phyloP scores from a whole-genome alignment of 2,329 filamentous ascomycete species.

The Rasamsonia emersonii region DNA sequence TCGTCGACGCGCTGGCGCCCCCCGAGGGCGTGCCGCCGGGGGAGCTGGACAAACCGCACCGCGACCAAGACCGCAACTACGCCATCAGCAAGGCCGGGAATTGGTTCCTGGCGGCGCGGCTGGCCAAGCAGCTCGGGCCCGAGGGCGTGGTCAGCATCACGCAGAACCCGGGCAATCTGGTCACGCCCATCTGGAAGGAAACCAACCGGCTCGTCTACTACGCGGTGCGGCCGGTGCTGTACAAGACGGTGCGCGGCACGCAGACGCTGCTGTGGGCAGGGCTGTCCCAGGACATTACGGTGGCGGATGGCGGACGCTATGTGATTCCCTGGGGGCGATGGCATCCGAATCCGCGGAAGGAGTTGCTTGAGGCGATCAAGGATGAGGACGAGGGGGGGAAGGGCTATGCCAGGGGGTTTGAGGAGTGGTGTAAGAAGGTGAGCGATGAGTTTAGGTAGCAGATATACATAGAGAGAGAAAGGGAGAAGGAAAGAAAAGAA shows the following conservation, averaged over 20 bases:
- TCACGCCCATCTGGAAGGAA: slow-evolving; percentile 8
- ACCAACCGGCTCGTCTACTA: slow-evolving; percentile 6
- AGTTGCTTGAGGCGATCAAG: slow-evolving; percentile 13
- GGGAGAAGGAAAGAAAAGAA: no score
- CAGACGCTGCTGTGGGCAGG: slow-evolving; percentile 17
- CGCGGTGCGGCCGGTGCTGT: slow-evolving; percentile 9
- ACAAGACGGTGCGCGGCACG: slow-evolving; percentile 11
- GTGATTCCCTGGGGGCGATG: slow-evolving; percentile 16
- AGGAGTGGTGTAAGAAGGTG: no score
- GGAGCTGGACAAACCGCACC: slow-evolving; percentile 7
- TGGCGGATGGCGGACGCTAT: slow-evolving; percentile 13
- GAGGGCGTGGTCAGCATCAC: slow-evolving; percentile 13
- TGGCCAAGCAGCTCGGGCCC: slow-evolving; percentile 7
- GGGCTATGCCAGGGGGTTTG: slow-evolving; percentile 11
- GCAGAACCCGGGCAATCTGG: slow-evolving; percentile 19
- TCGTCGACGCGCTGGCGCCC: slow-evolving; percentile 12
- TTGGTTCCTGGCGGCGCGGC: slow-evolving; percentile 13
- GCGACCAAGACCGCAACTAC: slow-evolving; percentile 14
- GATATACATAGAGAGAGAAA: no score
- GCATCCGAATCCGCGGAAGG: slow-evolving; percentile 12
- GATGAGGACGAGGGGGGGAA: slow-evolving; percentile 12
- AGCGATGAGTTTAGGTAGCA: no score
- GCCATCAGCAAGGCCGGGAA: slow-evolving; percentile 14
- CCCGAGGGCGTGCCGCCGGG: slow-evolving; percentile 13
- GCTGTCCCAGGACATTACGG: slow-evolving; percentile 10